Percentiles rank a stretch among this genome's conserved stretches.
These are phyloP conservation scores for Annulohypoxylon moriforme DNA, from an alignment of 495 filamentous ascomycete species.

Conservation along the genomic window DNA sequence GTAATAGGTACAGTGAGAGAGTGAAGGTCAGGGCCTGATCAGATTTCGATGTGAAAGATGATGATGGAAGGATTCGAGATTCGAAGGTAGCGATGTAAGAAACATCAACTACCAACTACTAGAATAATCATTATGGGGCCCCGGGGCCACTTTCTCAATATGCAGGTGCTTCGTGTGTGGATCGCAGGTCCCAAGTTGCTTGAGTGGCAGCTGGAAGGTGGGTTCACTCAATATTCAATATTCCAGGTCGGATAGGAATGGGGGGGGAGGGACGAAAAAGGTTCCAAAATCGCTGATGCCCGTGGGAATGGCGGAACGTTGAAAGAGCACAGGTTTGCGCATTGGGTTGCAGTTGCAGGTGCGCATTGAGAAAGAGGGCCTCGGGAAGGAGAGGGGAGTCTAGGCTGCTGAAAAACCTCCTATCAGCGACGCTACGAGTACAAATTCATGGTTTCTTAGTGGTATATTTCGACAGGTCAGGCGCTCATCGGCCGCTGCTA, in stretches of 20 bases:
- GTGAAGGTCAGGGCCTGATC: conserved; percentile 21
- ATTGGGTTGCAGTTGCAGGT: conserved; percentile 5
- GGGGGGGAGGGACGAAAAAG: conserved; percentile 1
- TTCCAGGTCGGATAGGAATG: conserved; percentile 10
- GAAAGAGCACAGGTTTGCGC: conserved; percentile 12
- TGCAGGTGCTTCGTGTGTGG: conserved; percentile 39
- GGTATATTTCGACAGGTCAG: conserved; percentile 38
- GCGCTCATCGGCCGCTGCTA: conserved; percentile 29
- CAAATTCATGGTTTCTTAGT: conserved; percentile 26
- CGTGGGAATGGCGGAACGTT: conserved; percentile 19
- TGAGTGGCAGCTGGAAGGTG: not conserved
- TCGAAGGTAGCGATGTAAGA: conserved; percentile 40
- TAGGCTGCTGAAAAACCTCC: conserved; percentile 40
- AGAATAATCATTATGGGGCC: conserved; percentile 36
- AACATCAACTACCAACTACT: conserved; percentile 23
- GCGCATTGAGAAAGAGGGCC: conserved; percentile 1
- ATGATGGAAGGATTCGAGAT: conserved; percentile 37
- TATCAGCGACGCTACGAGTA: conserved; percentile 23
- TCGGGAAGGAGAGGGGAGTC: conserved; percentile 7
- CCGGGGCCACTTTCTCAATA: conserved; percentile 32
- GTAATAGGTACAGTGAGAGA: conserved; percentile 14
- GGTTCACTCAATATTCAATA: conserved; percentile 2
- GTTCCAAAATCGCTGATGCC: not conserved
- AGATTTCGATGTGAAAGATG: conserved; percentile 37
- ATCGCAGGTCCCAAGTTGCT: conserved; percentile 17